Base-by-base conservation (phyloP, 345 rosid genomes). In the Brassica rapa region DNA sequence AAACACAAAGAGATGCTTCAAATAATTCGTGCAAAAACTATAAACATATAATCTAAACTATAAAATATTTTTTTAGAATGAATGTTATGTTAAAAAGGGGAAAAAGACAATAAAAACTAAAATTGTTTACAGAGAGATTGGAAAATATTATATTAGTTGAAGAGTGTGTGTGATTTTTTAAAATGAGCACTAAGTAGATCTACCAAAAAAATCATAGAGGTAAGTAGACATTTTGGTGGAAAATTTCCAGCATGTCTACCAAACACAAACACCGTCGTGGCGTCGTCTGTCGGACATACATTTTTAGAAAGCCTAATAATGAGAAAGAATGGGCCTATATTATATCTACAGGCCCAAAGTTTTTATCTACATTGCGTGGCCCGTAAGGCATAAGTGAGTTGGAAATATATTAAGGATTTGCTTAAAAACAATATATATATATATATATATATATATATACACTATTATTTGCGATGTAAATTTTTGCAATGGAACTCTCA, bases 1-100 rank as follows among this genome's bases (percentile, higher is more conserved):
- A 71, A 43, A 72, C 60, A 29, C n/a, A 72, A 73, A 72, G 56
- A 72, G 68, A 73, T 72, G 77, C 60, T 68, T 70, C 74, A 7
- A 39, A 51, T 68, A n/a, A 57, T 71, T 65, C 49, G 14, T 64
- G 33, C 80, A 14, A 19, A 66, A 5, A 11, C 6, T 8, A 67
- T 25, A 24, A 33, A 33, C 37, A 33, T 74, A 65, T 23, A 16
- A 74, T 39, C 46, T 6, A 39, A 6, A n/a, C 19, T 16, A 70
- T 11, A 3, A 41, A 9, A 41, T 2, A 41, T 41, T 41, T 41
- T 41, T 41, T 41, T 11, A 27, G 11, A 46, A 46, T 11, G 53
- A 46, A 46, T 46, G 53, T 11, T 3, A 46, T 2, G 5, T 14
- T 12, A 11, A 11, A 12, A 1, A 46, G 14, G 5, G 9, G 1